A percentile compares a stretch with the other conserved stretches of the same genome.
phyloP scores from a whole-genome alignment of 2,329 filamentous ascomycete species.

The Chrysoporthe deuterocubensis region DNA sequence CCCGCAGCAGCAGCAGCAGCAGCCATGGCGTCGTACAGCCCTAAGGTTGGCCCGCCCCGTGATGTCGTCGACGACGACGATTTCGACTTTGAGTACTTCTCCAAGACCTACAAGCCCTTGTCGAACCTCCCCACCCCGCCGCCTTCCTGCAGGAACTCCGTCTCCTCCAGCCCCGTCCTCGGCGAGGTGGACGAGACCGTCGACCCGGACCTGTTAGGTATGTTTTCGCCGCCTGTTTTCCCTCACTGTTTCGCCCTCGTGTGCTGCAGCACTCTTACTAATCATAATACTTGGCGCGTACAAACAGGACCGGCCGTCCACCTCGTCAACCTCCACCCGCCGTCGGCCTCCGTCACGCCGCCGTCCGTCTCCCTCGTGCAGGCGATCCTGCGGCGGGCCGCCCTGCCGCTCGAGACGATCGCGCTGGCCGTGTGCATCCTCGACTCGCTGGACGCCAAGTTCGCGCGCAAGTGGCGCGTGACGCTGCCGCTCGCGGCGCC shows the following conservation, averaged over 20 bases:
- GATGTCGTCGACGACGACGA: constrained; percentile 45
- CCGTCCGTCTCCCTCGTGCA: constrained; percentile 65
- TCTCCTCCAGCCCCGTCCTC: constrained; percentile 48
- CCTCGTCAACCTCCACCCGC: constrained; percentile 68
- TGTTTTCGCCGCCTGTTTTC: constrained; percentile 23
- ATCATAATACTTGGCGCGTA: constrained; percentile 7
- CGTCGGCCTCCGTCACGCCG: constrained; percentile 61
- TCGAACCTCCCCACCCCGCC: constrained; percentile 72
- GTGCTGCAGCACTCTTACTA: constrained; percentile 24
- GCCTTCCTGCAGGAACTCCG: constrained; percentile 54
- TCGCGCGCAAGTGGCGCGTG: constrained; percentile 65
- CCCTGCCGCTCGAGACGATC: constrained; percentile 63
- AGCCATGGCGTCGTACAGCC: constrained; percentile 25
- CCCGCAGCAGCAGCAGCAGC: constrained; percentile 10
- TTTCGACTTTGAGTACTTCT: constrained; percentile 58
- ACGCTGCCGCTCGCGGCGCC: constrained; percentile 54
- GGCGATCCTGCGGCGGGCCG: constrained; percentile 60
- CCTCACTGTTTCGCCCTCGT: constrained; percentile 12
- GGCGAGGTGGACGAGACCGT: constrained; percentile 50
- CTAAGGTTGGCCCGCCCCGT: constrained; percentile 24
- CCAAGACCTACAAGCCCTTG: constrained; percentile 65
- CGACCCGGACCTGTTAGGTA: constrained; percentile 48
- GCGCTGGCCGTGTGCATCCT: constrained; percentile 69
- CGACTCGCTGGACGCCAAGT: constrained; percentile 66
- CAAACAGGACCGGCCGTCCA: constrained; percentile 65